Evolutionary conservation across 1,284 basidiomycete species (phyloP), one percentile per base, ranked within the genome.

Genomic region (Ustilago loliicola): DNA sequence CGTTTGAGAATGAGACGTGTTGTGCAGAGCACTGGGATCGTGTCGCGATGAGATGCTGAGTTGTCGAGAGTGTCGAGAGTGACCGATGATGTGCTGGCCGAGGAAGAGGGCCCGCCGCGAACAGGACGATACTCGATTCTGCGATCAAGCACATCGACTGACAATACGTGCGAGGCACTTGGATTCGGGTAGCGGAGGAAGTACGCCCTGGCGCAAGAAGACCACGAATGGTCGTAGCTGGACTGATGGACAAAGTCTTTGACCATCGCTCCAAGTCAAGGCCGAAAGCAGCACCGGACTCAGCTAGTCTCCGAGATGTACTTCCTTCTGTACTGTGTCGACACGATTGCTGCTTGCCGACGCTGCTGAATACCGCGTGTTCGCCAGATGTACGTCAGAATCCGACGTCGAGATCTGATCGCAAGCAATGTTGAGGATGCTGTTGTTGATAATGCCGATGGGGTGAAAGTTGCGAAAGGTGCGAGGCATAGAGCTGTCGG

Each of bases 121-220:
- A 79, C 68, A 8, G 79, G 75, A 27, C 83, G 78, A 27, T 79
- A 66, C 48, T 83, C 82, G 62, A 85, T 81, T 21, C 72, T 72
- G 73, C 96, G 92, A 62, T 93, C 93, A 72, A 98, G 90, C 72
- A 98, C 95, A 88, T 98, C 96, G 89, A 94, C 95, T 9, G 94
- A 94, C 69, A 97, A 88, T 84, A 99, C 93, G 87, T 99, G 96
- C 13, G 94, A 90, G 7, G 96, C 94, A 82, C 94, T 94, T 48
- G 96, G 96, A 87, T 98, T 99, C 3, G 97, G 96, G 87, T 99
- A 99, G 77, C 97, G 93, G 72, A 98, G 89, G 84, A 96, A 95
- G 89, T 94, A 98, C 19, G 96, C 96, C 23, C 80, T 71, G 6
- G 77, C 68, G 62, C 81, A 83, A 2, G 77, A 79, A 5, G 77